Base-by-base conservation (phyloP, 2,329 filamentous ascomycete genomes). In the Rugonectria rugulosa region DNA sequence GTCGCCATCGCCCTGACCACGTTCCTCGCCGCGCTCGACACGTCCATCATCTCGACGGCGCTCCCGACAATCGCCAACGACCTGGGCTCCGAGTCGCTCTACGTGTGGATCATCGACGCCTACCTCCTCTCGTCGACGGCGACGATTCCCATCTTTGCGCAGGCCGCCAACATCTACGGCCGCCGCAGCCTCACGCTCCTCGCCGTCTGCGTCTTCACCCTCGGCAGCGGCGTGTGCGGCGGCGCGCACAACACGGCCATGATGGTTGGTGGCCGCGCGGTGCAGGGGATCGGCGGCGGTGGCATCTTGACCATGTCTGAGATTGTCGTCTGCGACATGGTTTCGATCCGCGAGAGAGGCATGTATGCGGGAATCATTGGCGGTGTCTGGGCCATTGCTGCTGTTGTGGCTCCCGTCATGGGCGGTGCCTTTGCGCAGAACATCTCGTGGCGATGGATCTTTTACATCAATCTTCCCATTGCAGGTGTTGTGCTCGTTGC, bases 391-490 rank as follows among this genome's bases (percentile, higher is more conserved):
- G 87, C 87, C 2, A 68, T 89, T 29, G 86, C 88, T 2, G 84
- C 81, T n/a, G 83, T 85, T 14, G 76, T 89, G 21, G 88, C 88
- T 0, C 88, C 88, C 2, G 78, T 90, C 11, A 74, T 91, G 5
- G 88, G 88, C 14, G 88, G 88, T 29, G 79, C 84, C 17, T 88
- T 91, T 66, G 88, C 87, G 0, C 76, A 81, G 59, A 79, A 81
- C 46, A 82, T 83, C 17, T 81, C 76, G 15, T 90, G 88, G 88
- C 76, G 88, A 43, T 89, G 87, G 86, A 90, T 83, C 65, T 87
- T 87, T 70, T 86, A 85, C 68, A 82, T 91, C 69, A 91, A 91
- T 69, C 67, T 81, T 15, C 79, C 79, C 34, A 70, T 80, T 20
- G 74, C 73, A 2, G 81, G 75, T 12, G 60, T 77, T n/a, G 78